Evolutionary conservation across 805 yeast species (phyloP), one percentile per base, ranked within the genome.

Genomic region (Debaryomyces prosopidis): DNA sequence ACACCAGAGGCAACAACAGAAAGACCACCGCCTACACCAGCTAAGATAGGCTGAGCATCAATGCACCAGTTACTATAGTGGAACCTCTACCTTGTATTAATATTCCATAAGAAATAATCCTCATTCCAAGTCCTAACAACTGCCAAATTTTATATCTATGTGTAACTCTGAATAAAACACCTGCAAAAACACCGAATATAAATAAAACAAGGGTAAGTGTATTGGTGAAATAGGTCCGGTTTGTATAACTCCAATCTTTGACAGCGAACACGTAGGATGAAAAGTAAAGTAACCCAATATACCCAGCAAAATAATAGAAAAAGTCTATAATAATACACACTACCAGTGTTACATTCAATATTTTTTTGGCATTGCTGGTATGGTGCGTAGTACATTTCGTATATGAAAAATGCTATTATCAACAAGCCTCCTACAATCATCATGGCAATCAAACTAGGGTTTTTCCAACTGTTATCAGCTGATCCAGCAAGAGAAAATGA

Each of bases 401-500:
- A 71, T 17, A 69, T 32, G 5, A 57, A 58, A 46, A 65, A 72
- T 5, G 50, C 47, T 16, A 70, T 59, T 44, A 73, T 53, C 5
- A 72, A 45, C 3, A 63, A 45, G 33, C 66, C 64, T 47, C 79
- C 78, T 47, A 71, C 62, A 37, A 69, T 62, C 17, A 71, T 51
- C 77, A 73, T 70, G 27, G 71, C 77, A 48, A 75, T 74, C 55
- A 75, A 57, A 40, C 67, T 63, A 14, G 74, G 73, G 47, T 67
- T 66, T n/a, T 47, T 51, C 66, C 70, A 73, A 5, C 62, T 62
- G 33, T 61, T 57, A 18, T 53, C 47, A 16, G 73, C 75, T 36
- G 59, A 43, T 0, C 60, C 27, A 43, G 63, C 58, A 4, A 72
- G 52, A 3, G 74, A 68, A 43, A 68, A 64, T 27, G 77, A 76